Evolutionary conservation across 202 grass and related monocot genomes (phyloP).

Genomic region (Elaeis oleifera): DNA sequence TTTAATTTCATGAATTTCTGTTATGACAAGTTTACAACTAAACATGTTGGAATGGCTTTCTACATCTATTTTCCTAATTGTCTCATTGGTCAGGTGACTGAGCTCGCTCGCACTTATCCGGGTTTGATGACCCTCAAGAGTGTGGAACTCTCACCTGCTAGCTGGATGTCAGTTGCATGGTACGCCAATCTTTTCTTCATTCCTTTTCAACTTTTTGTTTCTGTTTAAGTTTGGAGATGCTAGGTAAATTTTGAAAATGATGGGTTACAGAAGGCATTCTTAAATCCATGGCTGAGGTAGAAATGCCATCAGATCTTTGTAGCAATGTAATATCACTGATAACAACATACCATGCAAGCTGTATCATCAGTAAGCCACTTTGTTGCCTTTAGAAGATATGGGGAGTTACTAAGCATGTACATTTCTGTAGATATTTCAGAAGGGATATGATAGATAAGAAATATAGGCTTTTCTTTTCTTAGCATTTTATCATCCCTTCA

Average conservation of each 20-base stretch:
- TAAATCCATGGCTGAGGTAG: neutral
- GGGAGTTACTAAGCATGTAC: too few species aligned
- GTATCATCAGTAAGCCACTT: too few species aligned
- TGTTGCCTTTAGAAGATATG: too few species aligned
- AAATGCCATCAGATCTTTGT: neutral
- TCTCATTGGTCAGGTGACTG: conserved; percentile 31
- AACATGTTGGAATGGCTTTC: neutral
- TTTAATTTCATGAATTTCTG: neutral
- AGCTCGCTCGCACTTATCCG: conserved; percentile 37
- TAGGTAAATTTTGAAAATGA: too few species aligned
- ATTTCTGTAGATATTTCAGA: too few species aligned
- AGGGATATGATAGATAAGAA: too few species aligned
- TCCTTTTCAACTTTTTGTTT: neutral
- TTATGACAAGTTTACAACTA: neutral
- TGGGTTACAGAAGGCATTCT: neutral
- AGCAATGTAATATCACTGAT: too few species aligned
- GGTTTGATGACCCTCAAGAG: conserved; percentile 45
- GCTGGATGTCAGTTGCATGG: conserved; percentile 84
- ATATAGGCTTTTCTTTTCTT: too few species aligned
- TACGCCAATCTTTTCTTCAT: conserved; percentile 11
- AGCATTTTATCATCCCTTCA: too few species aligned
- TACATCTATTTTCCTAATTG: neutral
- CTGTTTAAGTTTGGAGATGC: too few species aligned
- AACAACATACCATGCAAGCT: too few species aligned
- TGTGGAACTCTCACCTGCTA: conserved; percentile 60